Base-by-base conservation (phyloP, 2,329 filamentous ascomycete genomes). In the Myriangium duriaei region DNA sequence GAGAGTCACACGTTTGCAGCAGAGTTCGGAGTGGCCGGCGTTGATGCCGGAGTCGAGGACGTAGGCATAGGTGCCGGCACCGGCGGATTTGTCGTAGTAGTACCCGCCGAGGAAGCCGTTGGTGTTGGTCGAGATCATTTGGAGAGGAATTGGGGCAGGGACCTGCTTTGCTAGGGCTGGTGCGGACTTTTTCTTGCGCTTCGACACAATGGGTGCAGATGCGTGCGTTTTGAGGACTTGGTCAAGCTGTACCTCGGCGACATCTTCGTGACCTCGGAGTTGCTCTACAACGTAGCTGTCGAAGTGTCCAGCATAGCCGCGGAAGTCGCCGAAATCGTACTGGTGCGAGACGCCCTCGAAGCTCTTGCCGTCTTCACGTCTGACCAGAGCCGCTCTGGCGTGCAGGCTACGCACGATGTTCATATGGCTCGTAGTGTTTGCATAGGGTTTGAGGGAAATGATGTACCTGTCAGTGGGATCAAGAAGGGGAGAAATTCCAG, bases 1-100 rank as follows among this genome's bases (percentile, higher is more conserved):
- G 40, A 43, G 53, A 5, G 30, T 47, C 6, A 56, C 60, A 40
- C 59, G 53, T 65, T 93, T 88, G 7, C 54, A 55, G 19, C 47
- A 53, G 28, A 60, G 63, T 32, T 61, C 47, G 42, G 21, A 42
- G 42, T 51, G 50, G 18, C 43, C 40, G 24, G 41, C 44, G 34
- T 46, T 37, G 33, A 53, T 43, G 42, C 51, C 50, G 21, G 49
- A 42, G 40, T 64, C 61, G 7, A 64, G 45, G 15, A 64, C 44
- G 45, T 64, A 64, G 35, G 61, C 56, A 30, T 61, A 60, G 18
- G 61, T 60, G 33, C 57, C 60, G 11, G 30, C 34, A 16, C 42
- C 45, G 16, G 32, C 30, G n/a, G 32, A 26, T n/a, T 13, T 29
- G 26, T 47, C 42, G 17, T 45, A 45, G 4, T 29, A 30, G 36